Base-by-base conservation (phyloP, 1,284 basidiomycete genomes). In the Clitocybe nebularis region DNA sequence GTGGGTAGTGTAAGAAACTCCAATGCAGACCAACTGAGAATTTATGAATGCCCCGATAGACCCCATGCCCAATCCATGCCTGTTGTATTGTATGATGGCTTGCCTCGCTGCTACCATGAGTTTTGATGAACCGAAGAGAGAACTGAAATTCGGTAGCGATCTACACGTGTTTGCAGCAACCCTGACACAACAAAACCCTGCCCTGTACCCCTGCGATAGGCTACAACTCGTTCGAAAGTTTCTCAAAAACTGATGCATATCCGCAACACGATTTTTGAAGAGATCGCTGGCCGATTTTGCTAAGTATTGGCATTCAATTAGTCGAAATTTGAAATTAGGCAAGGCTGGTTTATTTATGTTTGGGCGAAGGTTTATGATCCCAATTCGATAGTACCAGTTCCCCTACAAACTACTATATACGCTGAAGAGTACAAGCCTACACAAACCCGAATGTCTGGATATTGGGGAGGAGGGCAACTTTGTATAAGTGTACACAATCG, bases 61-160 rank as follows among this genome's bases (percentile, higher is more conserved):
- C n/a, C n/a, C n/a, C n/a, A n/a, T n/a, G n/a, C n/a, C n/a, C n/a
- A n/a, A n/a, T n/a, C 13, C 29, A 32, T 13, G 42, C 44, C 44
- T 46, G 44, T 37, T 44, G 39, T 48, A 36, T 44, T 41, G 44
- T 44, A 53, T 46, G 46, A 48, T 50, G 43, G 8, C 25, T 22
- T 37, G 46, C 51, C 51, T 53, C 47, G 49, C 42, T 43, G 44
- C 36, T 20, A n/a, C 41, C 51, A 53, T 43, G 51, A 46, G 36
- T 48, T 34, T 20, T 44, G 39, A 44, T 39, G 33, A 36, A 9
- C 33, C 44, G 13, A 37, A 35, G 29, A 17, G 34, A 14, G n/a
- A 23, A 36, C 21, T 17, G 19, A 14, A 17, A 13, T 13, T 16
- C 14, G 29, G 29, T 13, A 32, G n/a, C n/a, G n/a, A n/a, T n/a